phyloP scores from a whole-genome alignment of 2,329 filamentous ascomycete genomes.

The Fusarium poae region DNA sequence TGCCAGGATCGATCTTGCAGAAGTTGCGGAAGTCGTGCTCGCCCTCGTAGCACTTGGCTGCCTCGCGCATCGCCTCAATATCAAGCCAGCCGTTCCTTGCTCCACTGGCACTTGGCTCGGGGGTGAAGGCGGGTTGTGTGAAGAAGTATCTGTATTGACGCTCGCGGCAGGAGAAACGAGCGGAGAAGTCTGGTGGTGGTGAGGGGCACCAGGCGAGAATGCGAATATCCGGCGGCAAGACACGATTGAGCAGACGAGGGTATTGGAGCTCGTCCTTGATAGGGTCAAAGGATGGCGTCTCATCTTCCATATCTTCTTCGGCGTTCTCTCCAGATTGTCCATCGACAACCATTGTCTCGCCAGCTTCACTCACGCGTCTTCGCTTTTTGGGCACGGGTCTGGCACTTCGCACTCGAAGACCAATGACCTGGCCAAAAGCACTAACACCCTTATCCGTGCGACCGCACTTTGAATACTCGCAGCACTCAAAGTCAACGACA shows the following conservation, averaged over 20 bases:
- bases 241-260: slow-evolving; percentile 83
- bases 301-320: slow-evolving; percentile 35
- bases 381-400: slow-evolving; percentile 65
- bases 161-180: slow-evolving; percentile 92
- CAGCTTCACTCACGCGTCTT: slow-evolving; percentile 40
- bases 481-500: slow-evolving; percentile 82
- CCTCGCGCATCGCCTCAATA: slow-evolving; percentile 86
- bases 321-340: slow-evolving; percentile 28
- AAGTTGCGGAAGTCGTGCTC: slow-evolving; percentile 96
- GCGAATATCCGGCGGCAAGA: slow-evolving; percentile 90
- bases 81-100: slow-evolving; percentile 82
- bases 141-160: slow-evolving; percentile 97
- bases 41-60: slow-evolving; percentile 83
- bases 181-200: slow-evolving; percentile 84
- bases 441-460: slow-evolving; percentile 94
- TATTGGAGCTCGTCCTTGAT: slow-evolving; percentile 87
- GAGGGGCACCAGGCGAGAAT: slow-evolving; percentile 93
- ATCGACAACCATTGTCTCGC: slow-evolving; percentile 43
- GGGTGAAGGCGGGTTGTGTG: slow-evolving; percentile 89
- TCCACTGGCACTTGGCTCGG: slow-evolving; percentile 59
- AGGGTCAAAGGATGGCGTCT: slow-evolving; percentile 67
- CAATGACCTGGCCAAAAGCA: slow-evolving; percentile 96
- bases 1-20: slow-evolving; percentile 91
- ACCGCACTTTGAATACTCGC: slow-evolving; percentile 95
- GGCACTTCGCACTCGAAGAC: slow-evolving; percentile 84